Base-by-base conservation (phyloP, 2,329 filamentous ascomycete species). In the Laburnicola sp. region DNA sequence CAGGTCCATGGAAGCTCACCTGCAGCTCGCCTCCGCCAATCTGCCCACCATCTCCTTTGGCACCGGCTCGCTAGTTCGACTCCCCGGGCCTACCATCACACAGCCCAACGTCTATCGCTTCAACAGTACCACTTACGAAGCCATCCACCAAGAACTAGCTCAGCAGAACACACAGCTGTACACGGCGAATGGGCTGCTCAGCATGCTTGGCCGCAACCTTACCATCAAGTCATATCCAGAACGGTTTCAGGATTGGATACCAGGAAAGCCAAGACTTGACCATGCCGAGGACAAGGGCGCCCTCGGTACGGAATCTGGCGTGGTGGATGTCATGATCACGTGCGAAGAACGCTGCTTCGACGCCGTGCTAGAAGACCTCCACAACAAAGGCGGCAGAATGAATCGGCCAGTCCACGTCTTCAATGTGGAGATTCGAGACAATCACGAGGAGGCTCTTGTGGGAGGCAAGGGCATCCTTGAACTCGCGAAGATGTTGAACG, bases 311-410 rank as follows among this genome's bases (percentile, higher is more conserved):
- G 94, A 99, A 72, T 88, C 87, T 6, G 94, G 94, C 5, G 81
- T 96, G 3, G 92, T 96, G 0, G 94, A 99, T 69, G 79, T 97
- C 5, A 92, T 99, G 51, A 92, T 99, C 61, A 99, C 94, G 0
- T 99, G 94, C 69, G 94, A 99, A 73, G 94, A 99, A 75, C 82
- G 94, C 54, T 99, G 94, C 71, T 99, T 95, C 91, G 94, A 99
- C 74, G 92, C 94, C 3, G 94, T 99, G 30, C 83, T 99, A 8
- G 94, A 99, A 65, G 93, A 99, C 71, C 79, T 99, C 45, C 84
- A 96, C 56, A 89, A 86, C 64, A 84, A 95, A 56, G 94, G 93
- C 6, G 85, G 88, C 0, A 88, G 89, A 3, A 79, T 99, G 50
- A 99, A 99, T 72, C 81, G 91, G 2, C 92, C 94, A 0, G 94